These are phyloP conservation scores for Punctularia strigosozonata DNA, from an alignment of 768 basidiomycete species.

Conservation along the genomic window DNA sequence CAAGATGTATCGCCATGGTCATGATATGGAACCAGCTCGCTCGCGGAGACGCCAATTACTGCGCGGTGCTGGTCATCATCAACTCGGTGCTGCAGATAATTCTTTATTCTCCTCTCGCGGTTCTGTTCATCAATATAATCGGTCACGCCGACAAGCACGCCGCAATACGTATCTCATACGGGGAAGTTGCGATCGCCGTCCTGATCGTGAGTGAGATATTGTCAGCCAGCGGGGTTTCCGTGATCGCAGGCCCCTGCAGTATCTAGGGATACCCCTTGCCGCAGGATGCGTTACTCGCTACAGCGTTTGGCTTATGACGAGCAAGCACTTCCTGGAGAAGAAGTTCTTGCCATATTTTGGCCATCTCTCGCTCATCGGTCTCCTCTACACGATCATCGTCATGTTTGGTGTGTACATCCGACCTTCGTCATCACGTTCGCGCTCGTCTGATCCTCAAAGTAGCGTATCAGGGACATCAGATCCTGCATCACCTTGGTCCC, in stretches of 20 bases:
- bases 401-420: slow-evolving; percentile 66
- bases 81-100: slow-evolving; percentile 74
- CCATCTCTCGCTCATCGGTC: slow-evolving; percentile 58
- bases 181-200: slow-evolving; percentile 51
- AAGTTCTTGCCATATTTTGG: slow-evolving; percentile 60
- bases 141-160: slow-evolving; percentile 27
- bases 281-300: slow-evolving; percentile 65
- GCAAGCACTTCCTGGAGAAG: slow-evolving; percentile 36
- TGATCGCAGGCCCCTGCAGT: slow-evolving; percentile 26
- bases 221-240: background rate
- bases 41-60: slow-evolving; percentile 55
- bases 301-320: slow-evolving; percentile 30
- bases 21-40: slow-evolving; percentile 78
- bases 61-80: slow-evolving; percentile 69
- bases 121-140: slow-evolving; percentile 66
- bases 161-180: slow-evolving; percentile 40
- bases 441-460: no score
- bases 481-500: slow-evolving; percentile 59
- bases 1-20: slow-evolving; percentile 50
- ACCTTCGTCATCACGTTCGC: no score
- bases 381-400: slow-evolving; percentile 73
- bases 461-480: slow-evolving; percentile 42
- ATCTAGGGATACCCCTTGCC: slow-evolving; percentile 71
- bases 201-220: slow-evolving; percentile 64
- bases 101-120: slow-evolving; percentile 61